These are phyloP conservation scores for Diaporthe sp. DNA, from an alignment of 2,329 filamentous ascomycete genomes.

Conservation along the genomic window DNA sequence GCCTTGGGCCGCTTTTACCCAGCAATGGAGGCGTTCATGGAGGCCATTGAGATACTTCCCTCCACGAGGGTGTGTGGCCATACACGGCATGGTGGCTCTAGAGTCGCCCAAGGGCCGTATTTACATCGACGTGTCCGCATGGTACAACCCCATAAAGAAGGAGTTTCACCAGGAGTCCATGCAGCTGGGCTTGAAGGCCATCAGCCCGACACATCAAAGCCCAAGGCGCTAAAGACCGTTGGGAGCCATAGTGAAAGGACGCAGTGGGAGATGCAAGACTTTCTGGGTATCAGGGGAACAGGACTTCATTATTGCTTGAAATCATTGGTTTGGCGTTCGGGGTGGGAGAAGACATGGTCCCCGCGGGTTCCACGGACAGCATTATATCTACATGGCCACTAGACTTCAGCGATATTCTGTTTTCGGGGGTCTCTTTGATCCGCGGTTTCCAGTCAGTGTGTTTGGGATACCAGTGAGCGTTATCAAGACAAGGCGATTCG, in stretches of 20 bases:
- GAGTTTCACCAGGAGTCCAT: constrained; percentile 57
- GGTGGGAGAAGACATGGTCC: neutral
- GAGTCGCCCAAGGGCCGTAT: constrained; percentile 61
- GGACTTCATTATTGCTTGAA: constrained; percentile 1
- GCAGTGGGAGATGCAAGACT: neutral
- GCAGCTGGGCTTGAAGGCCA: constrained; percentile 55
- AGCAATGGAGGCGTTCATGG: constrained; percentile 58
- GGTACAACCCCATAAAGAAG: constrained; percentile 69
- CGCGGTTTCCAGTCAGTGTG: neutral
- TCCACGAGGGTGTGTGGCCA: constrained; percentile 64
- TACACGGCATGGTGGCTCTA: constrained; percentile 70
- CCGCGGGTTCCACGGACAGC: constrained; percentile 5
- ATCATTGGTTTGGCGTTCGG: constrained; percentile 31
- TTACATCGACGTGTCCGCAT: constrained; percentile 65
- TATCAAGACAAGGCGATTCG: too few relatives aligned
- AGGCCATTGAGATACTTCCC: constrained; percentile 58
- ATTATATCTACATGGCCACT: constrained; percentile 10
- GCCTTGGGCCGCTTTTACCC: constrained; percentile 50
- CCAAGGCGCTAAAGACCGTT: constrained; percentile 25
- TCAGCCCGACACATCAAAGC: constrained; percentile 36
- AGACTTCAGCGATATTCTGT: constrained; percentile 27
- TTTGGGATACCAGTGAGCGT: constrained; percentile 40
- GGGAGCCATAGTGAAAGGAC: neutral
- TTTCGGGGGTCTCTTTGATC: neutral
- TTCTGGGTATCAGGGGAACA: neutral